Evolutionary conservation across 768 basidiomycete genomes (phyloP).

Genomic region (Tulasnella sp.): DNA sequence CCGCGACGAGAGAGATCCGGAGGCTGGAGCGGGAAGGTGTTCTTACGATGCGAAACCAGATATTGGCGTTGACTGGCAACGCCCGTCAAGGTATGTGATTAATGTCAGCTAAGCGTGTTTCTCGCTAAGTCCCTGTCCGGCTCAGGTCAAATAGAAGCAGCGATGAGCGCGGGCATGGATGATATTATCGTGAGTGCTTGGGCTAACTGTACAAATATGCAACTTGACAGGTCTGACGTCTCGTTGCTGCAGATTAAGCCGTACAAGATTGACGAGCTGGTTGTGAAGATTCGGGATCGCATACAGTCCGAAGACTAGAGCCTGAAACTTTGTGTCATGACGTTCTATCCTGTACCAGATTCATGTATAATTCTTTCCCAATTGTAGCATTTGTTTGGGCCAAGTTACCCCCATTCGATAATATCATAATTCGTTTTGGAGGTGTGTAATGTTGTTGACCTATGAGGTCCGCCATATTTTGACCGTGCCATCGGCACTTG

Average conservation of each 20-base stretch:
- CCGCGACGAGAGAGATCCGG: constrained; percentile 23
- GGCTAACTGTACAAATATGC: not conserved
- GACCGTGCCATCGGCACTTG: constrained; percentile 82
- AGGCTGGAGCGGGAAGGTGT: constrained; percentile 20
- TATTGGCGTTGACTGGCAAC: constrained; percentile 25
- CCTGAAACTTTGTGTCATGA: no score
- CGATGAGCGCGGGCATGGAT: constrained; percentile 25
- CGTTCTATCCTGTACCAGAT: no score
- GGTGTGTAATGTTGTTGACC: not conserved
- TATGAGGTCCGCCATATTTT: constrained; percentile 59
- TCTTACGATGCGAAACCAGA: constrained; percentile 17
- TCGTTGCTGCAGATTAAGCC: constrained; percentile 21
- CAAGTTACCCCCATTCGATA: no score
- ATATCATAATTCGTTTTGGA: no score
- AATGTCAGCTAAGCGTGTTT: not conserved
- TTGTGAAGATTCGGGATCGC: constrained; percentile 19
- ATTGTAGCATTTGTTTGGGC: no score
- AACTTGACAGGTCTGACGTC: not conserved
- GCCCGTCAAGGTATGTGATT: constrained; percentile 16
- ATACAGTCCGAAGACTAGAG: not conserved
- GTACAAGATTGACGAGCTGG: constrained; percentile 23
- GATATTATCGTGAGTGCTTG: constrained; percentile 21
- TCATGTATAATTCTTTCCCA: no score
- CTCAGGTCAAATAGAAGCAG: constrained; percentile 21
- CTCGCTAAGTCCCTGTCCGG: no score